A percentile compares a stretch with the other conserved stretches of the same genome.
phyloP scores from a whole-genome alignment of 306 rosid species.

The Castanea crenata region DNA sequence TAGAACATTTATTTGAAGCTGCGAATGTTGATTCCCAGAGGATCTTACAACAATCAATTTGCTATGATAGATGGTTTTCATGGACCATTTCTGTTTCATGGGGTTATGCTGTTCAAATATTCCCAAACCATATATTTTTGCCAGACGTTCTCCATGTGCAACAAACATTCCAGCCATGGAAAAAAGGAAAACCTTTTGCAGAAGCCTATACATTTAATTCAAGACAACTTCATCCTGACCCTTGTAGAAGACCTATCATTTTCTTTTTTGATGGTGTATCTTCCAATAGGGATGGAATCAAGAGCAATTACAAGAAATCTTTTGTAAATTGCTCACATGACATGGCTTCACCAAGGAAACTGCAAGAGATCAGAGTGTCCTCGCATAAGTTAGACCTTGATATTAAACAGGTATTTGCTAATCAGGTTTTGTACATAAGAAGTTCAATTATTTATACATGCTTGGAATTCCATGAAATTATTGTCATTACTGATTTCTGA shows the following conservation, averaged over 20 bases:
- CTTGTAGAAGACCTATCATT: conserved; percentile 61
- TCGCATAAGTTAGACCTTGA: conserved; percentile 56
- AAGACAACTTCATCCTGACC: conserved; percentile 37
- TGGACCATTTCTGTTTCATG: conserved; percentile 90
- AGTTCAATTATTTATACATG: neutral
- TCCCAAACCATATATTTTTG: conserved; percentile 39
- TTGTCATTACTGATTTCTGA: conserved; percentile 5
- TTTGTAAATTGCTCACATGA: conserved; percentile 57
- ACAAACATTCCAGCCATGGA: conserved; percentile 76
- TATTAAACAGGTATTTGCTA: conserved; percentile 56
- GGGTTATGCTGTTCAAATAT: conserved; percentile 89
- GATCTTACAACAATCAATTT: conserved; percentile 69
- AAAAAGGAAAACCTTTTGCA: conserved; percentile 33
- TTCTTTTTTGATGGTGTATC: conserved; percentile 56
- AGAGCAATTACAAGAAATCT: conserved; percentile 46
- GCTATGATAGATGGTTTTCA: conserved; percentile 73
- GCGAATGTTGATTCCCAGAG: conserved; percentile 65
- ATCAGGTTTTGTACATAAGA: neutral
- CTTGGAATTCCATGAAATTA: neutral
- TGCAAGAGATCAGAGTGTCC: conserved; percentile 57
- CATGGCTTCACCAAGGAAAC: conserved; percentile 44
- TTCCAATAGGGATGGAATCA: conserved; percentile 33
- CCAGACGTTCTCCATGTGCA: conserved; percentile 54
- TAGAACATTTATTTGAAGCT: conserved; percentile 56
- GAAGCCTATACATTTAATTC: conserved; percentile 56